Conservation (phyloP, 768 basidiomycete species). For the Pleurotus citrinopileatus region DNA sequence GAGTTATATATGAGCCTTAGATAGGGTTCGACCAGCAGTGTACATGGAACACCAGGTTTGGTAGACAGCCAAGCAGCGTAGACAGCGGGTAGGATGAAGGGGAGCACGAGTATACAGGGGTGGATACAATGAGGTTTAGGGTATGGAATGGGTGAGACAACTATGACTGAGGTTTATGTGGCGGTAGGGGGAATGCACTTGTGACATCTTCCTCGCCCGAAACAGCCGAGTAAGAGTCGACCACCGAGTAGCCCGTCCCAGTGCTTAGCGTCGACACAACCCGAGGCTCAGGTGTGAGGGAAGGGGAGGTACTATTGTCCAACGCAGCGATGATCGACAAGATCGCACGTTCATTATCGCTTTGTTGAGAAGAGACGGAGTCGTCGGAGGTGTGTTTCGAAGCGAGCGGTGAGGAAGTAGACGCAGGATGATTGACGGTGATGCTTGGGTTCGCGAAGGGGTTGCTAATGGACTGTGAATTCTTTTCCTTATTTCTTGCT, state of each 20-base stretch:
- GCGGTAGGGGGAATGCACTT: conserved; percentile 5
- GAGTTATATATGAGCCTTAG: neutral
- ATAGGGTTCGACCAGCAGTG: conserved; percentile 1
- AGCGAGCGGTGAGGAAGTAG: neutral
- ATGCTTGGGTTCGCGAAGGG: neutral
- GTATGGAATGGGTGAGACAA: neutral
- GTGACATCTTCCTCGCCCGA: conserved; percentile 8
- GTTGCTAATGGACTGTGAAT: neutral
- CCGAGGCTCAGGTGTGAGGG: conserved; percentile 1
- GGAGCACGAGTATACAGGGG: neutral
- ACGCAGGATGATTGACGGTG: neutral
- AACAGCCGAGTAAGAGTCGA: conserved; percentile 3
- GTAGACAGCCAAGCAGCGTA: neutral
- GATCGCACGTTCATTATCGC: conserved; percentile 8
- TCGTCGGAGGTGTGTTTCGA: neutral
- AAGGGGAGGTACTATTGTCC: neutral
- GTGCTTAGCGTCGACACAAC: conserved; percentile 9
- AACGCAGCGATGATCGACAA: conserved; percentile 8
- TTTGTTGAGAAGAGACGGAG: conserved; percentile 1
- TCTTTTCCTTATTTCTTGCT: neutral
- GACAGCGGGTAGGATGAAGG: neutral
- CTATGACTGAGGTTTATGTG: neutral
- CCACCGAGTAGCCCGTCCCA: conserved; percentile 3
- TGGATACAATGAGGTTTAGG: neutral
- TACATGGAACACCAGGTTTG: conserved; percentile 2